Evolutionary conservation across 176 grass and related monocot species (phyloP), one percentile per base, ranked within the genome.

Genomic region (Zea luxurians): DNA sequence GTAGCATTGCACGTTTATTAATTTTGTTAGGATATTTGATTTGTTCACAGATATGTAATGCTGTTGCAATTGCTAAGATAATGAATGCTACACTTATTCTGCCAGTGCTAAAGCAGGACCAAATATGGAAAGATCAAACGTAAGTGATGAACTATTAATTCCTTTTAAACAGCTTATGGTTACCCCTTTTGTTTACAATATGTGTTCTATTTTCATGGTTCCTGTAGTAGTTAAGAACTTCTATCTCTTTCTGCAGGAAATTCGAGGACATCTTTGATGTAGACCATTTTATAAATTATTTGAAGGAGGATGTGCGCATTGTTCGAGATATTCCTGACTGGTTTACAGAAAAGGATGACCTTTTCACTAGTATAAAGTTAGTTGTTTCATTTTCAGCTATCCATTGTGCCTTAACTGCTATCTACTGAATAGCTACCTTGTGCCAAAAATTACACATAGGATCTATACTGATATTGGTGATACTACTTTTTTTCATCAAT

Each of bases 71-170:
- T 71, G 94, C 94, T 58, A 97, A 97, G 81, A 97, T 97, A 89
- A 94, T 97, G 89, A 91, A 88, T 44, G 85, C 91, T 58, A 91
- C 89, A 50, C 94, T 97, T 84, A 94, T 97, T 86, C 88, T 97
- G 80, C 94, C 91, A 15, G 95, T 98, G 54, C 81, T 98, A 48
- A 98, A 98, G 89, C 95, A 94, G 89, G 95, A 98, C 84, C 95
- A 98, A 85, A 98, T 94, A 79, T 98, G 95, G 91, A 94, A 98
- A 86, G 95, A 98, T 83, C 95, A 98, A 75, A 98, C 91, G 95
- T 98, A 82, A 83, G 83, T 81, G 50, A 17, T 77, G 37, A 48
- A 54, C 15, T 86, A 20, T 63, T 3, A 37, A 61, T 75, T 47
- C 53, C 10, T 78, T 68, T 7, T 20, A 34, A 70, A 80, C 6